Base-by-base conservation (phyloP, 2,329 filamentous ascomycete species). In the Curvularia sp. region DNA sequence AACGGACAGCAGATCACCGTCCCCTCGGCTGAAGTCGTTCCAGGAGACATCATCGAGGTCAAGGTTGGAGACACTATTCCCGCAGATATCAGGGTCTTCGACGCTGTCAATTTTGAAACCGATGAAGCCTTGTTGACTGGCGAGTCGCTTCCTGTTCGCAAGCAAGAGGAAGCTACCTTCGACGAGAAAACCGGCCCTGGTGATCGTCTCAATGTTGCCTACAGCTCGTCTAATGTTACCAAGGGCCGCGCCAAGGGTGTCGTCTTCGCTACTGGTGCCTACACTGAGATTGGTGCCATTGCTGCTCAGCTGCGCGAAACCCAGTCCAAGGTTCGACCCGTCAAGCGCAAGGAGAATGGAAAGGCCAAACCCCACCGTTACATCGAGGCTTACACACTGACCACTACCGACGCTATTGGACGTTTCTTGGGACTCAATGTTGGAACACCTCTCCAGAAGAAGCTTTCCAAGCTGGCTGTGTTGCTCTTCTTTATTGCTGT, bases 71-170 rank as follows among this genome's bases (percentile, higher is more conserved):
- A 90, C 74, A 86, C 89, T 48, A 83, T 90, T 31, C 88, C 89
- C 1, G 89, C 89, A 35, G 89, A 91, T 74, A 76, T 91, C 22
- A 71, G 78, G 1, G 42, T 53, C 18, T 53, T 88, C 58, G 84
- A 88, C 61, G 84, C 84, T 55, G 86, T 92, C 75, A 94, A 94
- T 74, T 80, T 93, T 60, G 89, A 90, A 53, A 89, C 88, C 60
- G 90, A 94, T 60, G 88, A 91, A 72, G 87, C 88, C 15, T 80
- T 89, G 44, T 80, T 91, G 42, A 91, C 89, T 4, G 89, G 89
- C 64, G 89, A 91, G 77, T 89, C 88, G 20, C 77, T 89, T 28
- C 85, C 88, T 46, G 87, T 89, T 57, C 83, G 49, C 75, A 91
- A 91, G 73, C 81, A 85, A 59, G 82, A 85, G 12, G 82, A 87